Base-by-base conservation (phyloP, 345 rosid genomes). In the Balakata baccata region DNA sequence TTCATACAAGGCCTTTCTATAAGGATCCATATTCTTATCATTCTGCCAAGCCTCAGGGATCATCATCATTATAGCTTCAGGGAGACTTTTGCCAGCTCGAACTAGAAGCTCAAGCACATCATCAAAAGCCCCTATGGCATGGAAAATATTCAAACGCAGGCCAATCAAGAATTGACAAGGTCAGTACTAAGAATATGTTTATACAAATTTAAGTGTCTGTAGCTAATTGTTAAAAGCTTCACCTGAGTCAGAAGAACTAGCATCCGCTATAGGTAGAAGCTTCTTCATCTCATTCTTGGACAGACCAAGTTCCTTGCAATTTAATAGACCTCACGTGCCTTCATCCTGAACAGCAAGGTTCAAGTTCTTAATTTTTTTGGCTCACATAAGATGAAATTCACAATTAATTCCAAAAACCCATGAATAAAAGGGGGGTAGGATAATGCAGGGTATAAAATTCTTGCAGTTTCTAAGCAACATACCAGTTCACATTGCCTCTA, bases 31-130 rank as follows among this genome's bases (percentile, higher is more conserved):
- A 76, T 91, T 96, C 85, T 90, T 89, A 75, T 96, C 99, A 84
- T 96, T 96, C 86, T 96, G 99, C 99, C 99, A 96, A 64, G 99
- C 99, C 84, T 96, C 99, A 47, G 99, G 99, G 69, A 96, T 96
- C 99, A 93, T 89, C 99, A 96, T 96, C 98, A 96, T 96, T 47
- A 96, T 86, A 74, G 99, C 99, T 88, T 93, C 99, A 66, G 98
- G 99, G 60, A 96, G 97, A 85, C 90, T 96, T 96, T 98, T 90
- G 45, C 99, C 99, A 77, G 99, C 90, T 79, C 99, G 88, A 74
- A 91, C 90, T 57, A 96, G 88, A 78, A 96, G 93, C 84, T 96
- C 99, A 75, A 96, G 99, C 77, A 96, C 99, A 80, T 97, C 99
- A 85, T 96, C 99, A 80, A 96, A 96, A 77, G 97, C 92, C 74